Base-by-base conservation (phyloP, 2,329 filamentous ascomycete genomes). In the Aspergillus flavus region DNA sequence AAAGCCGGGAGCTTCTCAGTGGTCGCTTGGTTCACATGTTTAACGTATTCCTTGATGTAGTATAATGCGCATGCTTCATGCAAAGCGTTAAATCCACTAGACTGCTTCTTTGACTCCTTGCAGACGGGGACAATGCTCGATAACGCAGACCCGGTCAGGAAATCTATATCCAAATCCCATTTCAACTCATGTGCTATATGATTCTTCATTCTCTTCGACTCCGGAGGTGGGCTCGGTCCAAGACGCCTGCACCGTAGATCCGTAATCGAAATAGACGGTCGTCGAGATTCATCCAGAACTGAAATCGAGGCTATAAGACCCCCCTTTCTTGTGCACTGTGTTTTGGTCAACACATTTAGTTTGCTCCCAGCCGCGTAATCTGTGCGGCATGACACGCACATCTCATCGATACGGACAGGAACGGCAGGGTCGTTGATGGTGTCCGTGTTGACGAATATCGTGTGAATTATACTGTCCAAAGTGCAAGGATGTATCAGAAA, bases 401-500 rank as follows among this genome's bases (percentile, higher is more conserved):
- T 64, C 30, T 69, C 56, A 4, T 72, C 64, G 9, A 75, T 65
- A 1, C 48, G 68, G 5, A 72, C 64, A 1, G 73, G 73, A 14
- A 74, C 64, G 2, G 65, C 45, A 4, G 71, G 65, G 1, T 65
- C 65, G 10, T 61, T 55, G 14, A 64, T 59, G 2, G 63, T n/a
- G 1, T 57, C 45, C 21, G 64, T 66, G 1, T 58, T 64, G 10
- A 66, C 61, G 30, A 76, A 73, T 0, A 72, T 55, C 0, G 71
- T 59, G 30, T 78, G 76, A 32, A 78, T 74, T 10, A 76, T 62
- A 46, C 64, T 71, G 59, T 78, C 76, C 9, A 79, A 57, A 0
- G 68, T 72, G 28, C 71, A 71, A 2, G 76, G 76, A 58, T 78
- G 76, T 12, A 78, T 64, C 9, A 76, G 16, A 52, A 62, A 62